These are phyloP conservation scores for Cladophialophora bantiana DNA, from an alignment of 2,329 filamentous ascomycete species.

Conservation along the genomic window DNA sequence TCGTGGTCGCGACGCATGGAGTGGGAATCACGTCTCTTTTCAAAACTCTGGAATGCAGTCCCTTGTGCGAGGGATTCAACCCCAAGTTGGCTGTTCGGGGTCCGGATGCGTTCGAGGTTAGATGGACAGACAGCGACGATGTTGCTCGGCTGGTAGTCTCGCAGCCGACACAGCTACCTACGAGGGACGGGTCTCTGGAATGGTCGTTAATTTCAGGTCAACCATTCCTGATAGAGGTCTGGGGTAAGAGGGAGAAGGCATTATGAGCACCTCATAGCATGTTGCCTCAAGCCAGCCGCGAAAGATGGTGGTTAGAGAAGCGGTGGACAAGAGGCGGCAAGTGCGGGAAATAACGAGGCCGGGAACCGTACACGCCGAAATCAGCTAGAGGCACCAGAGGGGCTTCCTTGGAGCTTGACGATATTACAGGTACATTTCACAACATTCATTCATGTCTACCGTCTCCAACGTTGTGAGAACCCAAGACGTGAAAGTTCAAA, in stretches of 20 bases:
- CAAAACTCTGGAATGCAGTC: conserved; percentile 26
- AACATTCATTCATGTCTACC: not conserved
- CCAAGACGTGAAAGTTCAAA: not conserved
- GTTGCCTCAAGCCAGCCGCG: not conserved
- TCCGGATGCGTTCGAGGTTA: conserved; percentile 31
- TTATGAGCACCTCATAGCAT: conserved; percentile 1
- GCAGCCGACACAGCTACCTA: conserved; percentile 23
- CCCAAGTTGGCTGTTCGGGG: conserved; percentile 28
- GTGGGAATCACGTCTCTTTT: conserved; percentile 33
- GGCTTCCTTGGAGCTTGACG: too few relatives aligned
- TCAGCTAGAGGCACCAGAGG: not conserved
- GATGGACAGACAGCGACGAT: conserved; percentile 36
- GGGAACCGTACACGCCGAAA: not conserved
- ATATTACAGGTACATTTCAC: too few relatives aligned
- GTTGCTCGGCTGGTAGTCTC: conserved; percentile 26
- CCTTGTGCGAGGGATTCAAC: conserved; percentile 29
- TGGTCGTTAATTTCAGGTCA: conserved; percentile 25
- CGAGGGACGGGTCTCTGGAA: conserved; percentile 25
- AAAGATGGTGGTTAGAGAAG: not conserved
- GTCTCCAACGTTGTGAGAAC: not conserved
- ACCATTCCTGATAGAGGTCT: conserved; percentile 33
- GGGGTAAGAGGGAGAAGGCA: conserved; percentile 36
- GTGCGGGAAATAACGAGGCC: not conserved
- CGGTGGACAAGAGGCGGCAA: not conserved
- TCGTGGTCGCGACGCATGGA: conserved; percentile 34